Evolutionary conservation across 208 protist genomes (phyloP), one percentile per base, ranked within the genome.

Genomic region (Trypanosoma avium): DNA sequence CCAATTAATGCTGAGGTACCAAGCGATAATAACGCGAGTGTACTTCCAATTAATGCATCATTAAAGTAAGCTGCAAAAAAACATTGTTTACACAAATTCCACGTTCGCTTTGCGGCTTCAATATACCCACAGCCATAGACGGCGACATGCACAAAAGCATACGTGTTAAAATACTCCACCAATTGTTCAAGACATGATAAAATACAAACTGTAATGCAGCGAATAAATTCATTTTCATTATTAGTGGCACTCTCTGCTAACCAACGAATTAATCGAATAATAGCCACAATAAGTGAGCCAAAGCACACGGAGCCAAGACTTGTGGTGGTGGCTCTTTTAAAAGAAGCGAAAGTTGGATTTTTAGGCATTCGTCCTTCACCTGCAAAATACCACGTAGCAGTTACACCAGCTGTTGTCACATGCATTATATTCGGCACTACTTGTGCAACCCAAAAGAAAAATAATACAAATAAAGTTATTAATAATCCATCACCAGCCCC

Each of bases 71-170:
- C 88, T n/a, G 81, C 73, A 38, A 79, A 93, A 55, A 88, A 80
- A 65, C 86, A 90, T 54, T 90, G 74, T 73, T 90, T 75, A 62
- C 82, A 85, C 30, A 97, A 68, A 19, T 53, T 58, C 55, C 82
- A 96, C 30, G 91, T 97, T 22, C 77, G 77, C 83, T 94, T 96
- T 24, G 92, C 92, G 22, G 88, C 86, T 43, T 86, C 80, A 62
- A 97, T 86, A 77, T 96, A 97, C 13, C 86, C 71, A 61, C 79
- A 93, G 55, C 94, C 94, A 73, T 97, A 97, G 61, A 97, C 88
- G 24, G 92, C 94, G 42, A 97, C 81, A 58, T 97, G 90, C 21
- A 95, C 85, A 72, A 94, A 97, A 30, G 94, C 94, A 76, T 97
- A 97, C 33, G 63, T 80, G 69, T 97, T 97, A 77, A 97, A 97